Conservation (phyloP, 768 basidiomycete species). For the Cantharellus cinnabarinus region DNA sequence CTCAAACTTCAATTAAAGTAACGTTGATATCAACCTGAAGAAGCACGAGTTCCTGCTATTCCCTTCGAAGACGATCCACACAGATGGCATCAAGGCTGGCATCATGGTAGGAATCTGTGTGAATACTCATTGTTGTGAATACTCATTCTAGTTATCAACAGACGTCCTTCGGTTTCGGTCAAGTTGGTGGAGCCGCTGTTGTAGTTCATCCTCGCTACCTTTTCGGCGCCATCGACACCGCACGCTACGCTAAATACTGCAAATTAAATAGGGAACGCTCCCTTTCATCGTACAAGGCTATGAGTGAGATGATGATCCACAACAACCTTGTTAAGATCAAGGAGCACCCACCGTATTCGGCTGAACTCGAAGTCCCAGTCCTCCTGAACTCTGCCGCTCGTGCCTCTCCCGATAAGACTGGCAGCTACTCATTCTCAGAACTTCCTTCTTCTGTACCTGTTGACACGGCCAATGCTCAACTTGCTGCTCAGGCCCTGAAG, state of each 20-base stretch:
- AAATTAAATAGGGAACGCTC: constrained; percentile 43
- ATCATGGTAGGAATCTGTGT: constrained; percentile 39
- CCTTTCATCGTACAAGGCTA: constrained; percentile 61
- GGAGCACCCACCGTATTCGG: constrained; percentile 71
- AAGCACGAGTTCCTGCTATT: constrained; percentile 83
- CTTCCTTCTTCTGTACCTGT: constrained; percentile 29
- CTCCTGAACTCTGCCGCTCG: constrained; percentile 85
- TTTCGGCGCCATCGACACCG: constrained; percentile 61
- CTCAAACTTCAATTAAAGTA: constrained; percentile 27
- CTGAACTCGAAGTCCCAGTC: constrained; percentile 70
- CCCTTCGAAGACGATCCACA: constrained; percentile 91
- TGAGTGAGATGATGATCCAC: constrained; percentile 91
- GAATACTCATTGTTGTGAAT: background rate
- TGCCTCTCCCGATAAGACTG: constrained; percentile 67
- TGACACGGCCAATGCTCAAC: constrained; percentile 45
- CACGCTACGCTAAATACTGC: constrained; percentile 61
- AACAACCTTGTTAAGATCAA: constrained; percentile 90
- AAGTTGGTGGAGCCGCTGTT: constrained; percentile 85
- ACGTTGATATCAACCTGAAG: constrained; percentile 83
- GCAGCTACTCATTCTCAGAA: constrained; percentile 65
- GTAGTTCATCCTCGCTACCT: constrained; percentile 82
- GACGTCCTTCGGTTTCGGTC: constrained; percentile 96
- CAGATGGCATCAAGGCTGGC: constrained; percentile 77
- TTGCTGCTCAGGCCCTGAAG: constrained; percentile 34
- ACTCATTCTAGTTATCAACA: constrained; percentile 13